Conservation (phyloP, 768 basidiomycete species). For the Cyathus striatus region DNA sequence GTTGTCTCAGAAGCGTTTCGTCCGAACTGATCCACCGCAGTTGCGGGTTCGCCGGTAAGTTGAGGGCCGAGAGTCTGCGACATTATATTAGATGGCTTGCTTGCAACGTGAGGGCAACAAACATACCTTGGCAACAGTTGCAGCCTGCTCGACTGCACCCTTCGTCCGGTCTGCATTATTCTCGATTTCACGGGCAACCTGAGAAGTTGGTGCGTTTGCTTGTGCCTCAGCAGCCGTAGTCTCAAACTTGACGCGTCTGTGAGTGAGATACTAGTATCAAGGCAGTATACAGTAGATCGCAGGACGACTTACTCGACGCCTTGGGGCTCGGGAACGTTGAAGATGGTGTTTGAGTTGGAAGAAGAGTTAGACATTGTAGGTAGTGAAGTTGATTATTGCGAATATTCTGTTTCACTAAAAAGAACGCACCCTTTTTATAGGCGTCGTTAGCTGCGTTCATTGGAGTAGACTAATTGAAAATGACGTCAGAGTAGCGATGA, state of each 20-base stretch:
- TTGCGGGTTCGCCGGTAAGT: slow-evolving; percentile 25
- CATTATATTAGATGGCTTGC: neutral
- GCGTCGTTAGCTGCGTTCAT: too few species aligned
- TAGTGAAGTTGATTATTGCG: neutral
- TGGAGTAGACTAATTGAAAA: too few species aligned
- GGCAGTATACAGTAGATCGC: neutral
- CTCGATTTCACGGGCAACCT: slow-evolving; percentile 38
- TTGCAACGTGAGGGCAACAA: neutral
- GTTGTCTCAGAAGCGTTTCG: slow-evolving; percentile 33
- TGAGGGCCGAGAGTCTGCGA: slow-evolving; percentile 24
- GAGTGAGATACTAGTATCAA: neutral
- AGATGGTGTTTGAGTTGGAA: slow-evolving; percentile 18
- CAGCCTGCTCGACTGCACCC: slow-evolving; percentile 45
- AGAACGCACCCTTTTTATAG: too few species aligned
- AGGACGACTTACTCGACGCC: slow-evolving; percentile 24
- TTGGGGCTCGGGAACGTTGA: slow-evolving; percentile 30
- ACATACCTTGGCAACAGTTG: slow-evolving; percentile 46
- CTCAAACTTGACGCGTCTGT: slow-evolving; percentile 31
- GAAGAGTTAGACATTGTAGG: neutral
- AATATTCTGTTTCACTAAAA: neutral
- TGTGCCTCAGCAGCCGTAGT: slow-evolving; percentile 55
- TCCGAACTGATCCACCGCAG: slow-evolving; percentile 31
- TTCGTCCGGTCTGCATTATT: slow-evolving; percentile 39
- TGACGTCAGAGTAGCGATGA: too few species aligned
- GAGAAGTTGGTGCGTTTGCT: slow-evolving; percentile 37